A percentile compares a stretch with the other conserved stretches of the same genome.
These are phyloP conservation scores for Plectosphaerella cucumerina DNA, from an alignment of 2,329 filamentous ascomycete genomes.

Conservation along the genomic window DNA sequence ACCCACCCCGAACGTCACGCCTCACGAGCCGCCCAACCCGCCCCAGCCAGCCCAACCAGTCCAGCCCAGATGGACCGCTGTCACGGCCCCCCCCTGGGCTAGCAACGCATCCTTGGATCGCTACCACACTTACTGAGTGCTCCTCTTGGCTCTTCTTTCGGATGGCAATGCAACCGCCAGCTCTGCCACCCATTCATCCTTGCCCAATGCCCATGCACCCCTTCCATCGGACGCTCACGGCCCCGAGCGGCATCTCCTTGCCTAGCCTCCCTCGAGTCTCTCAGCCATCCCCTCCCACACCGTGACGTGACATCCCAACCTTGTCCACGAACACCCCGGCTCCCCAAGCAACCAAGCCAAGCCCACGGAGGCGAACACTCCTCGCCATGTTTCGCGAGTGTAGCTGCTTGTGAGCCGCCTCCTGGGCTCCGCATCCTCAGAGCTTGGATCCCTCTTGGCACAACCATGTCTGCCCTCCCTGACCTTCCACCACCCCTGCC, in stretches of 20 bases:
- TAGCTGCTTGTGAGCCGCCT: slow-evolving; percentile 20
- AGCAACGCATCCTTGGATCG: not conserved
- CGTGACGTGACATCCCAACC: not conserved
- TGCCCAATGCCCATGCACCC: too few relatives aligned
- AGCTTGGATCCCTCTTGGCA: slow-evolving; percentile 11
- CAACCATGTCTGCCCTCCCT: slow-evolving; percentile 6
- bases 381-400: slow-evolving; percentile 35
- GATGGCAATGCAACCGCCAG: slow-evolving; percentile 8
- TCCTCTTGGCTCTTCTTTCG: not conserved
- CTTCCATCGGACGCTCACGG: slow-evolving; percentile 22
- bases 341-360: not conserved
- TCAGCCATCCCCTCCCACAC: slow-evolving; percentile 4
- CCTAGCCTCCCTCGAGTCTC: not conserved
- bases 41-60: not conserved
- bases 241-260: slow-evolving; percentile 14
- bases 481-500: slow-evolving; percentile 7
- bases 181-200: slow-evolving; percentile 5
- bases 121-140: slow-evolving; percentile 3
- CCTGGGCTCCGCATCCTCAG: slow-evolving; percentile 22
- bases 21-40: not conserved
- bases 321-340: not conserved
- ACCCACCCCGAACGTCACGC: not conserved
- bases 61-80: not conserved
- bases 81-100: not conserved
- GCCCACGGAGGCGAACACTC: slow-evolving; percentile 8